Base-by-base conservation (phyloP, 2,329 filamentous ascomycete species). In the Ophiostoma australiae region DNA sequence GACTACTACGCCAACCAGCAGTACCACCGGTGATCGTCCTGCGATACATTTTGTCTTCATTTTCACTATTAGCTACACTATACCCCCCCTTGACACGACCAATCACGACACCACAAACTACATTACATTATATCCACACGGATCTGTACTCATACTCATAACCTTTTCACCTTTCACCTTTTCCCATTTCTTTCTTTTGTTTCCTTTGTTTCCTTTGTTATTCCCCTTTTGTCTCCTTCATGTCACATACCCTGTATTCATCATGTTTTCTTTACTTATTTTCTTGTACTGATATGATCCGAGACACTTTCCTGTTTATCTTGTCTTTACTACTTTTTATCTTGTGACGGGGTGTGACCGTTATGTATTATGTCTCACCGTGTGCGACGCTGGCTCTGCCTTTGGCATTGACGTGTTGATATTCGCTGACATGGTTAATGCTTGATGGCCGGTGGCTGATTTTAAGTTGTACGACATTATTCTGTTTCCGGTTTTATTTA, bases 141-240 rank as follows among this genome's bases (percentile, higher is more conserved):
- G 63, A 66, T 66, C 63, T 66, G 63, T 66, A 66, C 63, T 66
- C n/a, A 39, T 66, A 37, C 61, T 6, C 63, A n/a, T 66, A 39
- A 10, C 20, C 35, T 39, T 20, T 66, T 23, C 20, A 10, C 11
- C 23, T 20, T 66, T 23, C 20, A 10, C 11, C 23, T 23, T 39
- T 15, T 39, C 10, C 3, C 8, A n/a, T 66, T 31, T 31, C 1
- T 31, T 31, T 31, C 27, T 6, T 11, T 33, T 35, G 4, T 31
- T 31, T 20, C 20, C 7, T 61, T 10, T 61, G n/a, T n/a, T 39
- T 39, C 11, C 35, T 39, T 66, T 37, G 3, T 63, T 35, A 35
- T 17, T 37, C 10, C 10, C 33, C 3, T 35, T 20, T 6, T 35
- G 10, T 11, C 1, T 33, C n/a, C 13, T 61, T 33, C 1, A 8